Base-by-base conservation (phyloP, 1,284 basidiomycete species). In the Ceratobasidium sp. region DNA sequence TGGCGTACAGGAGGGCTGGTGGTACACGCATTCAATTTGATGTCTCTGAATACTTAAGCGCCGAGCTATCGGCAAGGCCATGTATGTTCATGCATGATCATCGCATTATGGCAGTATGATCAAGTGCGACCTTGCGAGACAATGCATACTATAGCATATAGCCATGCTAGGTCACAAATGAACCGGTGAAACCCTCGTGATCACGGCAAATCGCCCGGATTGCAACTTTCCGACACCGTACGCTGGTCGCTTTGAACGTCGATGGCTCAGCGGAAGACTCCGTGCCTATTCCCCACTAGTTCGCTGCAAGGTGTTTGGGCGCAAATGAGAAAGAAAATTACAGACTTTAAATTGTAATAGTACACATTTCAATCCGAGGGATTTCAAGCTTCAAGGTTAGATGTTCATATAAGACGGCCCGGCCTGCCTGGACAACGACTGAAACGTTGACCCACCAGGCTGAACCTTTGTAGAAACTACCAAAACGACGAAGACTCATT, bases 191-290 rank as follows among this genome's bases (percentile, higher is more conserved):
- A 29, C 25, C 25, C 25, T 29, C 25, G 25, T 29, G 25, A 29
- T 29, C 25, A 29, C 25, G 25, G 25, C 25, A 29, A 29, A 29
- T 29, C 25, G 25, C 25, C 25, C 25, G 25, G 25, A 29, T 29
- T 1, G 25, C 25, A 29, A 29, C 25, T 29, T 29, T 29, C 25
- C 25, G 25, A 29, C 51, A 17, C 22, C 64, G 75, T 19, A 68
- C 66, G n/a, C 34, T 76, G 40, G 61, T 76, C 9, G 75, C 75
- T 25, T 32, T 76, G 5, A 67, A 76, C 25, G 75, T 76, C 11
- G 75, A 76, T 22, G 75, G 66, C 25, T 49, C 66, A n/a, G 52
- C 66, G 32, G 66, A 68, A 32, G 51, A 68, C 40, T 40, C 66
- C 37, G 49, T 68, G 22, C 66, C 66, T 46, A 68, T 40, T n/a